Evolutionary conservation across 1,284 basidiomycete genomes (phyloP), one percentile per base, ranked within the genome.

Genomic region (Trametes versicolor): DNA sequence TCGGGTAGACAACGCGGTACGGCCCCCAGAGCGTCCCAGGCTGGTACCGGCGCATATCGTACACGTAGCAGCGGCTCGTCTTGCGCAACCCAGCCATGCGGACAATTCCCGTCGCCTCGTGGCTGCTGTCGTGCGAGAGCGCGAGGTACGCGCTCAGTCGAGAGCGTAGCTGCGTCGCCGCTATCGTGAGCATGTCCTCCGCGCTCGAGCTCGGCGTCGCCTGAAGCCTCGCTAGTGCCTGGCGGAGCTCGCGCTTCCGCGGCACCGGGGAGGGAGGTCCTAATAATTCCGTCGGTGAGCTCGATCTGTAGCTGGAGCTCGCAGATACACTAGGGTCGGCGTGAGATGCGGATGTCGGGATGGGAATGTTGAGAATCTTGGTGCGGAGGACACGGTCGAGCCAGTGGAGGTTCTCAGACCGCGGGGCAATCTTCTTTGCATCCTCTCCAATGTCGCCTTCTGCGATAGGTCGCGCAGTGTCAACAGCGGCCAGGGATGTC

Each of bases 31-130:
- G 73, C 62, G 80, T 87, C 39, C 78, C 75, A 41, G 67, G 67
- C 41, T 70, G 72, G 70, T 91, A 91, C 69, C 87, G 84, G n/a
- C 83, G 80, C 55, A 91, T 79, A 72, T 90, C 82, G 74, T 91
- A 92, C 1, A 89, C 85, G 69, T 79, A 86, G 64, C 80, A 81
- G 34, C 90, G 80, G 64, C 85, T 86, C 49, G 71, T 71, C 45
- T 81, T 81, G 36, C 86, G 84, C 43, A 81, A 75, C 17, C 68
- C 63, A 36, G 69, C 72, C 50, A 82, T 71, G n/a, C 71, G 74
- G 57, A 66, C 64, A 41, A 63, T 64, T 21, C 72, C 72, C 45
- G 76, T 72, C 27, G 74, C 72, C 25, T 69, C 68, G 36, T 70
- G 72, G 37, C 74, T 75, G 50, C 50, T 66, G 61, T 75, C 73